Evolutionary conservation across 2,329 filamentous ascomycete species (phyloP).

Genomic region (Thermothelomyces thermophilus): DNA sequence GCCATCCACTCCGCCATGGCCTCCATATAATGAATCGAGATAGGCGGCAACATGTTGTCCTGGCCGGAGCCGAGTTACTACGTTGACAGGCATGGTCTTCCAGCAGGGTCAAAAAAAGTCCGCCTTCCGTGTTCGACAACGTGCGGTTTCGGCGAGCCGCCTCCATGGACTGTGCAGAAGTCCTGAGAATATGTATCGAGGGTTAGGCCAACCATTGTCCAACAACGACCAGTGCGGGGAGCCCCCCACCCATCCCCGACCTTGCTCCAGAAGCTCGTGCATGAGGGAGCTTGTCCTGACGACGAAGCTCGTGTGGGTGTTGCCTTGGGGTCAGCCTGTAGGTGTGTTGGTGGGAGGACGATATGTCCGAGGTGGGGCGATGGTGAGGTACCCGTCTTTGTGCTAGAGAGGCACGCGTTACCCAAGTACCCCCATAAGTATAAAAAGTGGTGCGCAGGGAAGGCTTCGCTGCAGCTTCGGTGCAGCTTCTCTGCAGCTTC

Average conservation of each 20-base stretch:
- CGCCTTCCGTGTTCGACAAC: constrained; percentile 11
- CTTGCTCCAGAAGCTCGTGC: neutral
- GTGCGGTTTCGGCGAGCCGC: constrained; percentile 14
- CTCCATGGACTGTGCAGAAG: constrained; percentile 8
- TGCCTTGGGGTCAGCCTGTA: neutral
- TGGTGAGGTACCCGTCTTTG: constrained; percentile 5
- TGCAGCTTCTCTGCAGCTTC: constrained; percentile 15
- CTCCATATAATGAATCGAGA: constrained; percentile 14
- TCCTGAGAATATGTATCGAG: constrained; percentile 3
- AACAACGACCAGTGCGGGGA: constrained; percentile 1
- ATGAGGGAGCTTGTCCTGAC: neutral
- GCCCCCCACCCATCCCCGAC: too few species aligned
- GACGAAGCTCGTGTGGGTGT: neutral
- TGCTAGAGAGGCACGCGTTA: neutral
- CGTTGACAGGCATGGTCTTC: constrained; percentile 13
- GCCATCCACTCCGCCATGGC: constrained; percentile 5
- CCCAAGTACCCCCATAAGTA: constrained; percentile 17
- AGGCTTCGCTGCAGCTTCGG: constrained; percentile 13
- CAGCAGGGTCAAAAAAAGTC: neutral
- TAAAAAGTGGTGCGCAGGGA: constrained; percentile 18
- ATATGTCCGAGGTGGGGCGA: neutral
- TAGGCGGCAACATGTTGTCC: constrained; percentile 4
- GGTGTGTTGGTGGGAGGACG: neutral
- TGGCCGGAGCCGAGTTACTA: constrained; percentile 13
- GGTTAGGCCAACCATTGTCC: constrained; percentile 2